Conservation (phyloP, 371 early-diverging fungal species). For the Phascolomyces articulosus region DNA sequence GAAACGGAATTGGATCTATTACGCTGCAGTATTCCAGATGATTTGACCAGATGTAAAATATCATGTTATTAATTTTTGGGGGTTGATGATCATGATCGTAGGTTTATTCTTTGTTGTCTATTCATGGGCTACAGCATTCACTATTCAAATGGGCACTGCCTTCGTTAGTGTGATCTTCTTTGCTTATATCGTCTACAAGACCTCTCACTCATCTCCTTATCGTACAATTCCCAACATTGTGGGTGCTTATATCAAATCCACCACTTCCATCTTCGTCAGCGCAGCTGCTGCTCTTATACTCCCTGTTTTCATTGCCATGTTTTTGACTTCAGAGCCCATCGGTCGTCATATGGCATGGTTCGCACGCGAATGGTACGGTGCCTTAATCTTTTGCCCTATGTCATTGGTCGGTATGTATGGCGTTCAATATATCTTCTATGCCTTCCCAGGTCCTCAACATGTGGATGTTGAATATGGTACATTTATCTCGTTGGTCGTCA, state of each 20-base stretch:
- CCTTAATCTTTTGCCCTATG: constrained; percentile 57
- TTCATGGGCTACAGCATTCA: constrained; percentile 58
- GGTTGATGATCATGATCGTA: no score
- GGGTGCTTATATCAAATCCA: constrained; percentile 36
- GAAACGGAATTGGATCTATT: no score
- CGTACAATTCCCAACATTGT: constrained; percentile 30
- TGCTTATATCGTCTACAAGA: constrained; percentile 33
- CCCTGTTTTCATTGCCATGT: constrained; percentile 46
- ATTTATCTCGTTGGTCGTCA: constrained; percentile 35
- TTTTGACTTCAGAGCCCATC: constrained; percentile 34
- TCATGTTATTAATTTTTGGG: no score
- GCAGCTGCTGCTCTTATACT: constrained; percentile 45
- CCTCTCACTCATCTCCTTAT: constrained; percentile 40
- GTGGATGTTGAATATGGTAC: constrained; percentile 48
- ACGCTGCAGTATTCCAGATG: no score
- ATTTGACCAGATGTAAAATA: no score
- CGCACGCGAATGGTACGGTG: constrained; percentile 61
- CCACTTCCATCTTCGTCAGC: constrained; percentile 40
- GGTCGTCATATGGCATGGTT: constrained; percentile 72
- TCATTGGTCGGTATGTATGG: constrained; percentile 51
- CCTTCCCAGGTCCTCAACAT: constrained; percentile 38
- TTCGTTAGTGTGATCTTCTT: constrained; percentile 27
- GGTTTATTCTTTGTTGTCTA: constrained; percentile 65
- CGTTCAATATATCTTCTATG: constrained; percentile 44
- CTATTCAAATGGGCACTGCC: constrained; percentile 44